Evolutionary conservation across 345 rosid species (phyloP).

Genomic region (Citrus maxima): DNA sequence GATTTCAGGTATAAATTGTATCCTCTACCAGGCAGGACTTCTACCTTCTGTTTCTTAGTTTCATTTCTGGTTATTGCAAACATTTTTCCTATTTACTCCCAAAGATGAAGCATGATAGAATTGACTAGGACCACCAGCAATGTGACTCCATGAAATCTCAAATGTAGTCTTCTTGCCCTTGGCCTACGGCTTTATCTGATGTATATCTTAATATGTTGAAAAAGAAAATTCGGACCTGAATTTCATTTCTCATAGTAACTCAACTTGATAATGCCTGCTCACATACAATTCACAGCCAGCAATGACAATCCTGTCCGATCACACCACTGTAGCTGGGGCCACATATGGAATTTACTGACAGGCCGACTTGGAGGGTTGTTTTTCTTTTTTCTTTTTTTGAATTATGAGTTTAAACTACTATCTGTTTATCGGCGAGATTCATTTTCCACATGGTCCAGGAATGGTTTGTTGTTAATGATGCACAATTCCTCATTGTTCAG

Average conservation of each 20-base stretch:
- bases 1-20: conserved; percentile 60
- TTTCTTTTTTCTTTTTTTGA: neutral
- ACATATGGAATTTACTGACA: neutral
- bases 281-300: neutral
- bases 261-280: neutral
- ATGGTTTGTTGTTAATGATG: neutral
- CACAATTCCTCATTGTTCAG: neutral
- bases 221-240: neutral
- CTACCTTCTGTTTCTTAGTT: neutral
- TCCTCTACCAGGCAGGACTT: conserved; percentile 12
- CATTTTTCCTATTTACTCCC: neutral
- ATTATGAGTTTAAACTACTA: neutral
- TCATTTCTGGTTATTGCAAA: neutral
- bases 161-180: neutral
- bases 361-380: neutral
- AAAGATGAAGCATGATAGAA: neutral
- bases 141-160: neutral
- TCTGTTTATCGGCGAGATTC: neutral
- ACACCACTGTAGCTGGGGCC: neutral
- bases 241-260: neutral
- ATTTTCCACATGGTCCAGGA: neutral
- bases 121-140: neutral
- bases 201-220: neutral
- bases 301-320: neutral
- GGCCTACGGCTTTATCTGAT: neutral